A percentile compares a stretch with the other conserved stretches of the same genome.
Evolutionary conservation across 179 eudicot species (phyloP).

Genomic region (Drosera spatulata): DNA sequence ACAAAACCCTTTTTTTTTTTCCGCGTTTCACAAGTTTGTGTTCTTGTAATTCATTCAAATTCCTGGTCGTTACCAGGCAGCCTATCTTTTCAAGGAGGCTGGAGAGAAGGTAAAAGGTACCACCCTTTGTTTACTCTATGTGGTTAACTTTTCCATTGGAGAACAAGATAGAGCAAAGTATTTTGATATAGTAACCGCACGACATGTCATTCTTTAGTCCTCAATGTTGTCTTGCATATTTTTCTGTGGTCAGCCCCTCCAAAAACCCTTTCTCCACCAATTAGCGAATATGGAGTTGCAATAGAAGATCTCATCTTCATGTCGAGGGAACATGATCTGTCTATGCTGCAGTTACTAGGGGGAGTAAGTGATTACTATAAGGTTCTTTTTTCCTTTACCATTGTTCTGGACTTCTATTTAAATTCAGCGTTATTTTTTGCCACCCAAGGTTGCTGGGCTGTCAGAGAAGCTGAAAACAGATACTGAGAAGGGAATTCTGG

Average conservation of each 20-base stretch:
- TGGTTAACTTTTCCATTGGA: too few species aligned
- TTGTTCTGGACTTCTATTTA: slow-evolving; percentile 1
- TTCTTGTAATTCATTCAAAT: slow-evolving; percentile 9
- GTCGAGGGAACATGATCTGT: slow-evolving; percentile 55
- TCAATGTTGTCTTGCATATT: slow-evolving; percentile 9
- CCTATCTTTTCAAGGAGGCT: slow-evolving; percentile 64
- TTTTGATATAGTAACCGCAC: too few species aligned
- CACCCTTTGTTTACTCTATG: not conserved
- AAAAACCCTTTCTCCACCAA: slow-evolving; percentile 12
- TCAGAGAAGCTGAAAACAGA: slow-evolving; percentile 30
- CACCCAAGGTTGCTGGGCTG: slow-evolving; percentile 41
- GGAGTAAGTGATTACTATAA: slow-evolving; percentile 36
- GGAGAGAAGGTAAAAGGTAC: slow-evolving; percentile 47
- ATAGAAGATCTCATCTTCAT: slow-evolving; percentile 50
- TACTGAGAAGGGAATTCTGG: slow-evolving; percentile 41
- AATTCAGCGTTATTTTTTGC: not conserved
- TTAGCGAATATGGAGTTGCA: slow-evolving; percentile 42
- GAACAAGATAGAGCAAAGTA: too few species aligned
- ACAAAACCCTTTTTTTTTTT: too few species aligned
- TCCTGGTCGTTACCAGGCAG: slow-evolving; percentile 43
- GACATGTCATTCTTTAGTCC: slow-evolving; percentile 4
- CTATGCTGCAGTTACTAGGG: slow-evolving; percentile 41
- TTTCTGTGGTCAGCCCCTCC: not conserved
- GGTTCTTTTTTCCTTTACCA: not conserved
- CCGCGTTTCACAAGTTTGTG: not conserved